Conservation (phyloP, 2,329 filamentous ascomycete species). For the Cordyceps pruinosa region DNA sequence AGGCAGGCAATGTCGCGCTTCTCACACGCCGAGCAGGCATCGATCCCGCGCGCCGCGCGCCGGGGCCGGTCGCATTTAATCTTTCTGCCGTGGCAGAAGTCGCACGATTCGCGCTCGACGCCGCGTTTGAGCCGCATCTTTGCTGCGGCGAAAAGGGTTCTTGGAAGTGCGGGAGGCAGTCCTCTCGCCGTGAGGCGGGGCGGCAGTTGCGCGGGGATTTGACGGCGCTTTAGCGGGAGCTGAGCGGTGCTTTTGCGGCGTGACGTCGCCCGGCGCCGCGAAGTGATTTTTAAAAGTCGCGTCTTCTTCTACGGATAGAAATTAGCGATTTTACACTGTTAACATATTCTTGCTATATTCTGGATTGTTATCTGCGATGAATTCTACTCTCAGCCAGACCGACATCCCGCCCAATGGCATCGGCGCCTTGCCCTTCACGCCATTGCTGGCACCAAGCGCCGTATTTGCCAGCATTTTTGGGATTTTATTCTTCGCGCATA, state of each 20-base stretch:
- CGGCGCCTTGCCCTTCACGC: constrained; percentile 14
- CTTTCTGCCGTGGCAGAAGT: constrained; percentile 17
- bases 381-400: background rate
- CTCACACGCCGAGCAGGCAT: constrained; percentile 19
- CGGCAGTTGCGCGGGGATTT: constrained; percentile 1
- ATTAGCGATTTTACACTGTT: background rate
- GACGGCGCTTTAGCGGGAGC: background rate
- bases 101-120: constrained; percentile 11
- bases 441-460: constrained; percentile 11
- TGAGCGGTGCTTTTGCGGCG: background rate
- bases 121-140: constrained; percentile 14
- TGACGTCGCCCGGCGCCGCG: background rate
- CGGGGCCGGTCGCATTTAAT: constrained; percentile 20
- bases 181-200: background rate
- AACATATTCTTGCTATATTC: background rate
- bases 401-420: constrained; percentile 13
- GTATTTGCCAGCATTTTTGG: constrained; percentile 12
- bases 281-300: background rate
- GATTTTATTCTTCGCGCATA: background rate
- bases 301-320: background rate
- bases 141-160: background rate
- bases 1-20: constrained; percentile 15
- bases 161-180: background rate
- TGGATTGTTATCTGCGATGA: background rate
- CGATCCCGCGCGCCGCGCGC: constrained; percentile 15